Conservation (phyloP, 345 rosid species). For the Brassica nigra region DNA sequence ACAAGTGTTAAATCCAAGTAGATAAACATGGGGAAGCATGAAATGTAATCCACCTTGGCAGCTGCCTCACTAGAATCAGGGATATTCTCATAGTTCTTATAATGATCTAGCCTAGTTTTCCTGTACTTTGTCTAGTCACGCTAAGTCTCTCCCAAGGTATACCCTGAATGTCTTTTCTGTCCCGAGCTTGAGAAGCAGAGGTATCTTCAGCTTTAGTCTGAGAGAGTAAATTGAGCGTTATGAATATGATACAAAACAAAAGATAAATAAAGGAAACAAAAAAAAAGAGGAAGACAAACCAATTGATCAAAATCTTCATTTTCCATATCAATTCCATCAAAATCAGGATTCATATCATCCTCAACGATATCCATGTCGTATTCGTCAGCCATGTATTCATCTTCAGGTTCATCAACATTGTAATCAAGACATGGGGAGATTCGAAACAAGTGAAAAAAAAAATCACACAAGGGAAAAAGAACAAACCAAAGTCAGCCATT, state of each 20-base stretch:
- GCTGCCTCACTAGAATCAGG: slow-evolving; percentile 67
- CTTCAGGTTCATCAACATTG: slow-evolving; percentile 55
- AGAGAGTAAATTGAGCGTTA: not conserved
- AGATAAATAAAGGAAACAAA: not conserved
- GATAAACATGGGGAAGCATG: not conserved
- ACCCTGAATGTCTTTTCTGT: slow-evolving; percentile 92
- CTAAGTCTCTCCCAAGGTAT: slow-evolving; percentile 95
- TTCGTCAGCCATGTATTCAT: slow-evolving; percentile 65
- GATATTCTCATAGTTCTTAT: slow-evolving; percentile 91
- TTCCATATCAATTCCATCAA: slow-evolving; percentile 51
- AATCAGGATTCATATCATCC: slow-evolving; percentile 61
- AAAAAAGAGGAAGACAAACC: slow-evolving; percentile 44
- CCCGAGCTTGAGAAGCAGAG: slow-evolving; percentile 79
- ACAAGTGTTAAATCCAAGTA: not conserved
- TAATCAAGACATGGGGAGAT: slow-evolving; percentile 43
- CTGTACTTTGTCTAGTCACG: slow-evolving; percentile 83
- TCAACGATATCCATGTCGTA: slow-evolving; percentile 68
- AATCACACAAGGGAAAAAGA: slow-evolving; percentile 32
- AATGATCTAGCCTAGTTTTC: slow-evolving; percentile 86
- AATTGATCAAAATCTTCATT: slow-evolving; percentile 58
- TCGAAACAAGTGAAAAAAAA: slow-evolving; percentile 11
- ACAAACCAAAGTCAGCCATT: slow-evolving; percentile 44
- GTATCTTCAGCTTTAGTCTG: slow-evolving; percentile 62
- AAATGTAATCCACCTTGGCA: slow-evolving; percentile 53
- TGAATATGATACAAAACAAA: not conserved